Evolutionary conservation across 495 filamentous ascomycete species (phyloP).

Genomic region (Clavariopsis aquatica): DNA sequence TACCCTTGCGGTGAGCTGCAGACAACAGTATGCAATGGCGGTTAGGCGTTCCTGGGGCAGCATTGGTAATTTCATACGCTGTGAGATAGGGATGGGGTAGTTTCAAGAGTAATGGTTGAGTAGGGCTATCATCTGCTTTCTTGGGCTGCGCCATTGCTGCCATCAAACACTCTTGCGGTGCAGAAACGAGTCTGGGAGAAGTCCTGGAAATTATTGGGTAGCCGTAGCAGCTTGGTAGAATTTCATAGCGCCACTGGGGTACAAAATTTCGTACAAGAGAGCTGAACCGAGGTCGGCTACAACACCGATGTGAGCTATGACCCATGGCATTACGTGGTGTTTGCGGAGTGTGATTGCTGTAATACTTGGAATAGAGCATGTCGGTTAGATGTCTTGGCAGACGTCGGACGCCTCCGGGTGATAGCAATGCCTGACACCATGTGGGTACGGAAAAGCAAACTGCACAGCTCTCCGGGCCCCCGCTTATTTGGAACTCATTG

Average conservation of each 20-base stretch:
- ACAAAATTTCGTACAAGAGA: neutral
- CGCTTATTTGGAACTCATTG: conserved; percentile 4
- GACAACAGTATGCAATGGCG: conserved; percentile 4
- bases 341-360: neutral
- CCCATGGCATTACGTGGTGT: neutral
- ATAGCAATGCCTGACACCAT: neutral
- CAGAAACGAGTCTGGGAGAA: conserved; percentile 8
- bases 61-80: conserved; percentile 23
- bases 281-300: neutral
- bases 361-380: neutral
- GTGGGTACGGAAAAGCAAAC: neutral
- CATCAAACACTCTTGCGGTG: conserved; percentile 9
- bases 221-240: conserved; percentile 10
- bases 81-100: conserved; percentile 39
- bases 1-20: conserved; percentile 5
- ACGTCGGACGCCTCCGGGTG: conserved; percentile 1
- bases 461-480: neutral
- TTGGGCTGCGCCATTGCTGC: conserved; percentile 10
- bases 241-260: neutral
- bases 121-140: neutral
- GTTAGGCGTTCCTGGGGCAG: neutral
- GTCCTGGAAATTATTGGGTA: neutral
- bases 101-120: conserved; percentile 21
- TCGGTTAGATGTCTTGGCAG: neutral
- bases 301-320: conserved; percentile 4